phyloP scores from a whole-genome alignment of 2,329 filamentous ascomycete species.

The Alternaria triticimaculans region DNA sequence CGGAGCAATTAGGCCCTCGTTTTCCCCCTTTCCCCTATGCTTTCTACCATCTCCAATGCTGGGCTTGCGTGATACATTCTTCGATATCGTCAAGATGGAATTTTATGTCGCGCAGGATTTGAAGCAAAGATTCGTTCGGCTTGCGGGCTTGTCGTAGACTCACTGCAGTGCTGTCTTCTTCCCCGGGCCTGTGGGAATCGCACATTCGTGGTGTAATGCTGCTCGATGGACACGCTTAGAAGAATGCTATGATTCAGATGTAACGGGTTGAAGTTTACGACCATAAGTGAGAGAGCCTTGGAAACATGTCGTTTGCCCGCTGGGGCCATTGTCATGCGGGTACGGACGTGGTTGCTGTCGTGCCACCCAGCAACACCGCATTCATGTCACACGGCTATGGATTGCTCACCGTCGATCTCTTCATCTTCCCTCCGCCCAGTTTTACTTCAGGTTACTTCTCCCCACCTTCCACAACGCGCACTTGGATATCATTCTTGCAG shows the following conservation, averaged over 20 bases:
- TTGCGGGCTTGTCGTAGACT: neutral
- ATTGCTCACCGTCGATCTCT: neutral
- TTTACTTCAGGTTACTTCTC: neutral
- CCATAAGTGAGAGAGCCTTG: neutral
- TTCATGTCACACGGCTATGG: neutral
- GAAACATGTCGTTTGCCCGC: neutral
- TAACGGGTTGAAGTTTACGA: neutral
- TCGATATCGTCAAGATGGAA: neutral
- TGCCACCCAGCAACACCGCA: neutral
- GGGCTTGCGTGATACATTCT: neutral
- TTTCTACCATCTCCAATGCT: neutral
- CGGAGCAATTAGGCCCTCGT: neutral
- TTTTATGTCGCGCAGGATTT: neutral
- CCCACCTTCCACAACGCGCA: neutral
- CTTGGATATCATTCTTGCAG: neutral
- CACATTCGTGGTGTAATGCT: neutral
- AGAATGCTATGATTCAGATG: neutral
- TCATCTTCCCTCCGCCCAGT: neutral
- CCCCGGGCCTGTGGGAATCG: neutral
- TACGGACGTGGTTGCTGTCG: neutral
- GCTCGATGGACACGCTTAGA: neutral
- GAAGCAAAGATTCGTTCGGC: neutral
- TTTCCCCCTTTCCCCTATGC: neutral
- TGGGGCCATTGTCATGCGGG: neutral
- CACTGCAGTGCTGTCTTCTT: neutral